Evolutionary conservation across 2,329 filamentous ascomycete genomes (phyloP).

Genomic region (Cercospora berteroae): DNA sequence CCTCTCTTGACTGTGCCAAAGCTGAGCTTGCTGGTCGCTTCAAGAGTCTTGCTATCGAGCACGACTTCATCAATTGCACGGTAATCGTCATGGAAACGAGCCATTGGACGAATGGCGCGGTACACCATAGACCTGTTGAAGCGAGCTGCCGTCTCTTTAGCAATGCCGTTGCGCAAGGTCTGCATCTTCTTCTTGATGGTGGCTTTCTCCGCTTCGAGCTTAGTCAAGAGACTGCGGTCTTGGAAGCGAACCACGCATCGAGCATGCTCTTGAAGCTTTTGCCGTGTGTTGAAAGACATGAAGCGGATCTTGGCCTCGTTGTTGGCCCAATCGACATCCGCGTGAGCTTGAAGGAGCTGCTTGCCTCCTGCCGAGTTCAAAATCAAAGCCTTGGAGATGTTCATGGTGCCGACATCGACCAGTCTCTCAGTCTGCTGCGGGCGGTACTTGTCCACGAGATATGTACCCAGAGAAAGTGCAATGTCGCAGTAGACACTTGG

Average conservation of each 20-base stretch:
- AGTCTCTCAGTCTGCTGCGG: neutral
- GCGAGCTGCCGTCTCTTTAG: neutral
- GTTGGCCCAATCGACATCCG: neutral
- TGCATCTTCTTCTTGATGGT: neutral
- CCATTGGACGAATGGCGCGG: neutral
- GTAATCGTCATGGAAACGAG: neutral
- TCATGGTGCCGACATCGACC: neutral
- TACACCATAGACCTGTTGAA: neutral
- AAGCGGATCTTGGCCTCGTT: neutral
- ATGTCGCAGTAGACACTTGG: conserved; percentile 41
- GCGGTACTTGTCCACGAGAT: conserved; percentile 15
- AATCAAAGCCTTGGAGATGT: neutral
- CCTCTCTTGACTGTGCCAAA: neutral
- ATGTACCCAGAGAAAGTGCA: conserved; percentile 34
- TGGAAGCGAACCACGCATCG: neutral
- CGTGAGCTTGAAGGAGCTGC: neutral
- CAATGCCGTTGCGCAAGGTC: neutral
- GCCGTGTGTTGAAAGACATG: neutral
- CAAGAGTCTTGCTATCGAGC: neutral
- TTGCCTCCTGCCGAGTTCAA: neutral
- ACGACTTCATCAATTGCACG: neutral
- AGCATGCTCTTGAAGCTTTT: neutral
- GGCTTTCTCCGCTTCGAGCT: neutral
- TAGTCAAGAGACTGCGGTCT: neutral
- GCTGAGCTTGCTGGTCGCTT: neutral